phyloP scores from a whole-genome alignment of 2,329 filamentous ascomycete genomes.

The Penicillium sp. region DNA sequence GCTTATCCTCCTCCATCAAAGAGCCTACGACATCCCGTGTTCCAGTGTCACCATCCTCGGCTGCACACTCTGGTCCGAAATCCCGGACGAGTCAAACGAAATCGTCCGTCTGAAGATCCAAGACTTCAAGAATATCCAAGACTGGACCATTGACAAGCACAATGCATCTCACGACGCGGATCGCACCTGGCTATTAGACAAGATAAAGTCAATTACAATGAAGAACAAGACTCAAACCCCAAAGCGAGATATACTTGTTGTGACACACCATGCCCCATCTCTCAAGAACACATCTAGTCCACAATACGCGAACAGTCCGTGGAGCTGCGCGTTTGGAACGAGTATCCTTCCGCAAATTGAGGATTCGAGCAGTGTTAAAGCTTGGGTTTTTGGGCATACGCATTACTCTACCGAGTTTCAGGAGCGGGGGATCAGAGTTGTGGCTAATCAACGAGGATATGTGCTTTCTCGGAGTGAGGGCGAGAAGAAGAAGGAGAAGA shows the following conservation, averaged over 20 bases:
- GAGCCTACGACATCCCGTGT: neutral
- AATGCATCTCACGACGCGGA: neutral
- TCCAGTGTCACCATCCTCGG: neutral
- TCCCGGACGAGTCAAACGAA: neutral
- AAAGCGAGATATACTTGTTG: neutral
- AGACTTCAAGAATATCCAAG: slow-evolving; percentile 1
- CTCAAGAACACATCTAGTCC: neutral
- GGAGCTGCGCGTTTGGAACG: neutral
- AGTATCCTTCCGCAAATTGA: neutral
- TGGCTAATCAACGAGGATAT: neutral
- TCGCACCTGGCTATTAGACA: neutral
- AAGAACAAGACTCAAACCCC: neutral
- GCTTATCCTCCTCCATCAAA: neutral
- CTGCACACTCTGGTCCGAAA: neutral
- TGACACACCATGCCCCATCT: slow-evolving; percentile 2
- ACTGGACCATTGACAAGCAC: neutral
- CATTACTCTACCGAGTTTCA: neutral
- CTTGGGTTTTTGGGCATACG: slow-evolving; percentile 2
- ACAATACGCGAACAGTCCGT: neutral
- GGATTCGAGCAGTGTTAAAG: neutral
- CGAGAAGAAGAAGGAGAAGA: neutral
- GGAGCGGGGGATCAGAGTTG: neutral
- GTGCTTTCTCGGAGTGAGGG: neutral
- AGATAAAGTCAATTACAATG: neutral
- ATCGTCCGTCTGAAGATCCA: neutral